Evolutionary conservation across 2,329 filamentous ascomycete species (phyloP), one percentile per base, ranked within the genome.

Genomic region (Xylariales sp.): DNA sequence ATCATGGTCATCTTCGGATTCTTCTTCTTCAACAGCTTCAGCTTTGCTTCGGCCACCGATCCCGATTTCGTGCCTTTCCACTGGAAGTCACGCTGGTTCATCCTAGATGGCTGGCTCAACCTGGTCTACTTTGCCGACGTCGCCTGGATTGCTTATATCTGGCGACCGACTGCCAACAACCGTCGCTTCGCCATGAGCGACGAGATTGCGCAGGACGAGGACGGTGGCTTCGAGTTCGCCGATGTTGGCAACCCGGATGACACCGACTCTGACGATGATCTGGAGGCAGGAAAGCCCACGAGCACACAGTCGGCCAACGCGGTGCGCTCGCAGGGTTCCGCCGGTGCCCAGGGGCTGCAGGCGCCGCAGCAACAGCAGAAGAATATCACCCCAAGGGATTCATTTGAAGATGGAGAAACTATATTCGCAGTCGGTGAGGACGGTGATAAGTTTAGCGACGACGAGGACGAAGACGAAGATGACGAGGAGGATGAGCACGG

Each of bases 101-200:
- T 98, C 31, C 76, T 98, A 15, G 93, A 98, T 56, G 93, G 93
- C 39, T 98, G 93, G 93, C 72, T 97, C 35, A 97, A 97, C 60
- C 66, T 98, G 38, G 91, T 98, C 13, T 98, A 97, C 65, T 80
- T 98, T 46, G 87, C 86, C 42, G 91, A 98, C 55, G 88, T 98
- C 18, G 82, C 81, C 38, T 96, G 91, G 64, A 78, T 98, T 48
- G 89, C 93, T 16, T 98, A 97, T 61, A 74, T 98, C 37, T 98
- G 93, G 93, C 77, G 93, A 33, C 93, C 93, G 6, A 97, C 91
- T 16, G 89, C 86, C 37, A 97, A 98, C 66, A 98, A 98, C 67
- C 79, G 90, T 52, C 81, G 93, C 40, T 98, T 98, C 55, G 93
- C 93, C 45, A 98, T 98, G 93, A 95, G 88, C 66, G 93, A 98